Evolutionary conservation across 768 basidiomycete genomes (phyloP).

Genomic region (Hypsizygus marmoreus): DNA sequence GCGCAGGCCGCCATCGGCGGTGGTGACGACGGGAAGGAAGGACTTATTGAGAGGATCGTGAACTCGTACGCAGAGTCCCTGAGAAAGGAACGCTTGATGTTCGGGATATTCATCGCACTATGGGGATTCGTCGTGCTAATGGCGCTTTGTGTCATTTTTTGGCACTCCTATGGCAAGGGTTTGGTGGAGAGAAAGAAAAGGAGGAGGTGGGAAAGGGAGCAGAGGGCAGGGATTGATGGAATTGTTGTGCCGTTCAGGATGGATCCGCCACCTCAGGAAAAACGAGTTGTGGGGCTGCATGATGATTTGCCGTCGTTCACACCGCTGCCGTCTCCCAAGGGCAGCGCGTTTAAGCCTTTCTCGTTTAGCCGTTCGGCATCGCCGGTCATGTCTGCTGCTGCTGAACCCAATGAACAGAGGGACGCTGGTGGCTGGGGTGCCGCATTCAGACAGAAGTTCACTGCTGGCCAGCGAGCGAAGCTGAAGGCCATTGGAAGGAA

Average conservation of each 20-base stretch:
- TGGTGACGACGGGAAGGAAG: slow-evolving; percentile 49
- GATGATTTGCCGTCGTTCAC: slow-evolving; percentile 47
- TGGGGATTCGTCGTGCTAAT: slow-evolving; percentile 86
- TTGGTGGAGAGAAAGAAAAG: slow-evolving; percentile 49
- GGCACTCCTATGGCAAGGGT: slow-evolving; percentile 64
- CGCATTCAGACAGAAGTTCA: slow-evolving; percentile 17
- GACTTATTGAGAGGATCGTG: slow-evolving; percentile 74
- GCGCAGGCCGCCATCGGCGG: slow-evolving; percentile 79
- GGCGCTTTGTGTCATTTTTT: slow-evolving; percentile 68
- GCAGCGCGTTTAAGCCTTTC: slow-evolving; percentile 36
- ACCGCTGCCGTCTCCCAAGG: slow-evolving; percentile 47
- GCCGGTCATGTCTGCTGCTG: slow-evolving; percentile 23
- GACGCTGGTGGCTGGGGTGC: slow-evolving; percentile 15
- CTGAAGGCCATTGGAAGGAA: slow-evolving; percentile 48
- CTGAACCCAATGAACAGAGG: slow-evolving; percentile 34
- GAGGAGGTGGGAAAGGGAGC: slow-evolving; percentile 52
- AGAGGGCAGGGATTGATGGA: slow-evolving; percentile 49
- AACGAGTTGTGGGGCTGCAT: slow-evolving; percentile 14
- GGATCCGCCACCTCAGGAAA: slow-evolving; percentile 18
- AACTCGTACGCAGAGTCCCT: slow-evolving; percentile 70
- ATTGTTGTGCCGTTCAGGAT: slow-evolving; percentile 38
- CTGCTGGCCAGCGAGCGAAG: slow-evolving; percentile 34
- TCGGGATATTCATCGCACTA: slow-evolving; percentile 76
- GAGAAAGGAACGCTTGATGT: slow-evolving; percentile 83
- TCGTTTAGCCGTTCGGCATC: slow-evolving; percentile 25